Evolutionary conservation across 768 basidiomycete genomes (phyloP).

Genomic region (Leccinum ochraceum): DNA sequence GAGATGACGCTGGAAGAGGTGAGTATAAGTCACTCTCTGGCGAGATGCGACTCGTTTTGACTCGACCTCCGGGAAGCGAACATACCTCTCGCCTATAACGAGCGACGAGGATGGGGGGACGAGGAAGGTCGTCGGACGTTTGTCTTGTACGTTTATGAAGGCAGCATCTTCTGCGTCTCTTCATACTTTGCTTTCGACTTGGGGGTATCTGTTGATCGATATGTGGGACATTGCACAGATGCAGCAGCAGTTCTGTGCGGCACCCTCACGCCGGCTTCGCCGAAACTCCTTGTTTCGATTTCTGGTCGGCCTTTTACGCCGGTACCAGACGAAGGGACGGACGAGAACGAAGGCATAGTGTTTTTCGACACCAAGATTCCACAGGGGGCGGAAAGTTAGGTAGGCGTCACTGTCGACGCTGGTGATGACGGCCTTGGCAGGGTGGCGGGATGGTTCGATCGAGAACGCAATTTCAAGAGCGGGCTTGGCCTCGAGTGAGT

Average conservation of each 20-base stretch:
- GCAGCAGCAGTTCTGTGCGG: conserved; percentile 35
- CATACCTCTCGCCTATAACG: conserved; percentile 51
- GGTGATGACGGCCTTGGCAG: conserved; percentile 56
- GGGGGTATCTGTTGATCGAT: conserved; percentile 48
- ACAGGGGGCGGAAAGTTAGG: conserved; percentile 34
- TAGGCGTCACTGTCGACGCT: conserved; percentile 54
- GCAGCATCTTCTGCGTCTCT: conserved; percentile 49
- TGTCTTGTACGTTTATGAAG: conserved; percentile 61
- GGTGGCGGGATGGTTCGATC: conserved; percentile 50
- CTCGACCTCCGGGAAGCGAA: conserved; percentile 43
- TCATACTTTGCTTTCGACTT: conserved; percentile 51
- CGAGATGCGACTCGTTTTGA: conserved; percentile 42
- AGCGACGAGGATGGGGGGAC: neutral
- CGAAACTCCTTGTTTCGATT: conserved; percentile 60
- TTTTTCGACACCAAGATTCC: conserved; percentile 56
- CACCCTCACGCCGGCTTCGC: conserved; percentile 42
- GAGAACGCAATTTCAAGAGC: conserved; percentile 33
- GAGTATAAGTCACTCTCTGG: conserved; percentile 39
- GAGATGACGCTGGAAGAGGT: conserved; percentile 12
- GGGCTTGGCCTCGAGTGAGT: conserved; percentile 44
- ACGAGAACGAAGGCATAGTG: conserved; percentile 75
- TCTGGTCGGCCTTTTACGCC: conserved; percentile 45
- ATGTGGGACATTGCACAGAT: conserved; percentile 31
- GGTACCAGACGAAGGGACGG: conserved; percentile 59
- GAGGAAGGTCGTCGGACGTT: conserved; percentile 34